Conservation (phyloP, 73 alveolate genomes). For the Stentor coeruleus region DNA sequence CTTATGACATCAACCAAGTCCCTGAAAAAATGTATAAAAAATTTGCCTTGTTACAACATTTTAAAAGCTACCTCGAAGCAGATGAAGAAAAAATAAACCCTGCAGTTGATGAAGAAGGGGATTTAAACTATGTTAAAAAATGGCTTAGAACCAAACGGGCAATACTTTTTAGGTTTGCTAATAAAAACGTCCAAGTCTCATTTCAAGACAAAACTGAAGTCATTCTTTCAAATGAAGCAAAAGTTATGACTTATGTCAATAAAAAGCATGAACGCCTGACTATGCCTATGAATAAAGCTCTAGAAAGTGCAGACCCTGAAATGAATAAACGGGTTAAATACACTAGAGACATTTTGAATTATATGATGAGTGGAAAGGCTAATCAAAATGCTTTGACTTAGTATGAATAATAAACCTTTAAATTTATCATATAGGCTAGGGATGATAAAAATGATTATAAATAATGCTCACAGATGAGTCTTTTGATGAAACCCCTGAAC, state of each 20-base stretch:
- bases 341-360: slow-evolving; percentile 83
- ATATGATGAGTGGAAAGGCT: slow-evolving; percentile 80
- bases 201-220: slow-evolving; percentile 92
- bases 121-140: slow-evolving; percentile 57
- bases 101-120: slow-evolving; percentile 32
- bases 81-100: slow-evolving; percentile 23
- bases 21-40: slow-evolving; percentile 48
- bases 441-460: too few species aligned
- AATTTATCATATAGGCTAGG: too few species aligned
- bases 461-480: too few species aligned
- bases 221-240: slow-evolving; percentile 70
- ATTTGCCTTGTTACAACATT: slow-evolving; percentile 45
- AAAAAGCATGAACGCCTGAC: slow-evolving; percentile 76
- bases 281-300: slow-evolving; percentile 65
- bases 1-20: slow-evolving; percentile 31
- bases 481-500: too few species aligned
- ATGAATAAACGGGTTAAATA: slow-evolving; percentile 84
- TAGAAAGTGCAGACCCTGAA: slow-evolving; percentile 74
- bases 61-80: slow-evolving; percentile 47
- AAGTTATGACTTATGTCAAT: slow-evolving; percentile 81
- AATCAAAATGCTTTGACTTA: too few species aligned
- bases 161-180: slow-evolving; percentile 81
- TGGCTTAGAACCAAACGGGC: slow-evolving; percentile 89
- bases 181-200: slow-evolving; percentile 81
- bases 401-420: too few species aligned